These are phyloP conservation scores for Cercospora brassicicola DNA, from an alignment of 2,329 filamentous ascomycete genomes.

Conservation along the genomic window DNA sequence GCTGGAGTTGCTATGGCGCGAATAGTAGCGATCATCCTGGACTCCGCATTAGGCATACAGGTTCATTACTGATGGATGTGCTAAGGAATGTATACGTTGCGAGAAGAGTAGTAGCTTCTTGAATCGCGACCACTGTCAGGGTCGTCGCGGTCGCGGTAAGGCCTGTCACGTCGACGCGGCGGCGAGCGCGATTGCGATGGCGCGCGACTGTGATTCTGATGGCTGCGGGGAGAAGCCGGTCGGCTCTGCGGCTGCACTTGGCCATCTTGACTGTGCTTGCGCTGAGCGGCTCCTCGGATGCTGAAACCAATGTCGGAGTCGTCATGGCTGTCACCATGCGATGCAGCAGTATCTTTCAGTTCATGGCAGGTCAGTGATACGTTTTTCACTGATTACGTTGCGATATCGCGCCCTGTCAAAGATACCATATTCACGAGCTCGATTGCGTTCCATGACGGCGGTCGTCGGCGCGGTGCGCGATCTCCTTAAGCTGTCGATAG, in stretches of 20 bases:
- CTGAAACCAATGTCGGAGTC: constrained; percentile 16
- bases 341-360: constrained; percentile 18
- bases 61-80: background rate
- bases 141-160: constrained; percentile 18
- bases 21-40: constrained; percentile 20
- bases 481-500: background rate
- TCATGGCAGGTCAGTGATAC: constrained; percentile 20
- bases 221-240: constrained; percentile 8
- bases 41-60: constrained; percentile 17
- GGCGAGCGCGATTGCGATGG: constrained; percentile 10
- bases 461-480: constrained; percentile 44
- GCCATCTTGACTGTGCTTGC: constrained; percentile 6
- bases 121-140: constrained; percentile 4
- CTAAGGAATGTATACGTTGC: constrained; percentile 16
- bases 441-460: constrained; percentile 21
- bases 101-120: constrained; percentile 6
- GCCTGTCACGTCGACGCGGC: constrained; percentile 9
- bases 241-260: background rate
- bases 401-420: constrained; percentile 18
- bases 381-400: constrained; percentile 18
- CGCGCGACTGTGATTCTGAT: background rate
- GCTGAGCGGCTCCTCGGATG: constrained; percentile 18
- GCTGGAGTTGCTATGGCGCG: constrained; percentile 18
- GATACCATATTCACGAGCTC: constrained; percentile 24
- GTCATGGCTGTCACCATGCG: constrained; percentile 8